These are phyloP conservation scores for Allantophomopsis lycopodina DNA, from an alignment of 2,329 filamentous ascomycete species.

Conservation along the genomic window DNA sequence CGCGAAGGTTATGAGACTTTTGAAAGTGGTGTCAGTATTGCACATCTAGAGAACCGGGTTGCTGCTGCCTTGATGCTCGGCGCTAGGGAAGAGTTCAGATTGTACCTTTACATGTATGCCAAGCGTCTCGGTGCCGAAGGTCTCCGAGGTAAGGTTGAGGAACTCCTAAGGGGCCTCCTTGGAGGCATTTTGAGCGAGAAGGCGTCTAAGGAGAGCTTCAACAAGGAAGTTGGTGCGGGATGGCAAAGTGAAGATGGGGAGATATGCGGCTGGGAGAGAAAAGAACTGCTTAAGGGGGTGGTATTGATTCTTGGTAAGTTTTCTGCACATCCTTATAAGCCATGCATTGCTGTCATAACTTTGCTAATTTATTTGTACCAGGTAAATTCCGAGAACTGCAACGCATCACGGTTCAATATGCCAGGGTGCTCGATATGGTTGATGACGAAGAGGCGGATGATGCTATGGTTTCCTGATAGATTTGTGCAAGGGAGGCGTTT, in stretches of 20 bases:
- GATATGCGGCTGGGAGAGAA: slow-evolving; percentile 83
- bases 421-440: slow-evolving; percentile 57
- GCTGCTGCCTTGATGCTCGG: slow-evolving; percentile 77
- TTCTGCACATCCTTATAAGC: neutral
- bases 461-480: slow-evolving; percentile 1
- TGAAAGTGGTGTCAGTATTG: slow-evolving; percentile 82
- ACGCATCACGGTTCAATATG: slow-evolving; percentile 88
- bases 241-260: slow-evolving; percentile 57
- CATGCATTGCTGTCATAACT: neutral
- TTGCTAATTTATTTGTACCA: slow-evolving; percentile 20
- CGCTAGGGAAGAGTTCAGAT: slow-evolving; percentile 80
- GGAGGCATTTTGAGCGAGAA: slow-evolving; percentile 56
- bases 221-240: slow-evolving; percentile 30
- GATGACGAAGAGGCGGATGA: slow-evolving; percentile 15
- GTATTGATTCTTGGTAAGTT: slow-evolving; percentile 78
- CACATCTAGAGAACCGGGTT: slow-evolving; percentile 88
- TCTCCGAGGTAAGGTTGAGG: slow-evolving; percentile 77
- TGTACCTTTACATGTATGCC: slow-evolving; percentile 97
- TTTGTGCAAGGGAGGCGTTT: neutral
- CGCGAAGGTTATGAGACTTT: slow-evolving; percentile 87
- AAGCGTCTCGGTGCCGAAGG: slow-evolving; percentile 90
- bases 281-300: slow-evolving; percentile 78
- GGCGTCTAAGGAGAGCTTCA: slow-evolving; percentile 12
- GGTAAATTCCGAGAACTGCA: slow-evolving; percentile 94
- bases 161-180: slow-evolving; percentile 70